Base-by-base conservation (phyloP, 108 stramenopile genomes). In the Schizochytrium sp. region DNA sequence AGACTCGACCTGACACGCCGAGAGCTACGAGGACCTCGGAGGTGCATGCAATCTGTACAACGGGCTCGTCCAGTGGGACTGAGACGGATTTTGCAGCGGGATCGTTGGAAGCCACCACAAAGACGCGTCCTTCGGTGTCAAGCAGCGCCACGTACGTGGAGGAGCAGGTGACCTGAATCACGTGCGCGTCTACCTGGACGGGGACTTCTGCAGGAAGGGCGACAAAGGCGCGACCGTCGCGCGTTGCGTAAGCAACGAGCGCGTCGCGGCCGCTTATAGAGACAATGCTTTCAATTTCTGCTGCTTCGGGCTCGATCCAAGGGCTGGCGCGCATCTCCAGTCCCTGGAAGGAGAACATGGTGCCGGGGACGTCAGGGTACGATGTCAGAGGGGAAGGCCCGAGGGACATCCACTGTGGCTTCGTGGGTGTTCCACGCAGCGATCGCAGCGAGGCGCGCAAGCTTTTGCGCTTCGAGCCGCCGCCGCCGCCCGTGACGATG, bases 121-220 rank as follows among this genome's bases (percentile, higher is more conserved):
- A 93, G 5, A 93, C 91, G 19, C 90, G 71, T 34, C 93, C 93
- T 47, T 25, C 48, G 29, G 88, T 72, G 53, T 76, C 89, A 34
- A 93, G 59, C 10, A 92, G 90, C 43, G 89, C 92, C 19, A 91
- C 89, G 90, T 92, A 91, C 58, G 89, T 88, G 19, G 89, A 92
- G 43, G 92, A 91, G 91, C 93, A 93, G 55, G 90, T 90, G 43
- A 91, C 72, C 60, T 83, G 72, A 8, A 87, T 60, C 10, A 69
- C 25, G 41, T 8, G 0, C 25, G 8, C 63, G 41, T 69, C 41
- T 8, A 69, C 41, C 41, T 69, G 63, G 34, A 69, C 10, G 63
- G 41, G 41, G 4, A 41, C 63, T 14, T 8, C 25, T 8, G 34
- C 63, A 8, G 6, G 21, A 4, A 41, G 25, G 63, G 21, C 63